A percentile compares a stretch with the other conserved stretches of the same genome.
Conservation (phyloP, 345 rosid species). For the Clarkia xantiana region DNA sequence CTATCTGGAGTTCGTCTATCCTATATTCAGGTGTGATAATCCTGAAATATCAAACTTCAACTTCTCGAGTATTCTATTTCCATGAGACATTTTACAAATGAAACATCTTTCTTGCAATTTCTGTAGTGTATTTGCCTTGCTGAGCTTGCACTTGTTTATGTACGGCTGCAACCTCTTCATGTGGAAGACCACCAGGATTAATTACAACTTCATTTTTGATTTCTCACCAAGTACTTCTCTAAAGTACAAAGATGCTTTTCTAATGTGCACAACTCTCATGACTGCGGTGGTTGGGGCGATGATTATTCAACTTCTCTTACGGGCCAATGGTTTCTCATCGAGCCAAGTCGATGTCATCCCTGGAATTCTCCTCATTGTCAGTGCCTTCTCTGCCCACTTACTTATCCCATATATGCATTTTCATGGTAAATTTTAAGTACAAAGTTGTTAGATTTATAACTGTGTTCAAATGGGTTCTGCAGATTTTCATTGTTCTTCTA, state of each 20-base stretch:
- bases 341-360: constrained; percentile 81
- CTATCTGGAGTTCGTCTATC: constrained; percentile 79
- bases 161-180: constrained; percentile 85
- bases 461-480: constrained; percentile 6
- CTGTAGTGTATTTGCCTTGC: constrained; percentile 74
- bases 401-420: background rate
- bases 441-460: background rate
- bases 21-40: constrained; percentile 72
- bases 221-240: constrained; percentile 62
- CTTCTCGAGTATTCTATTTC: background rate
- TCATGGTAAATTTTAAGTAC: too few relatives aligned
- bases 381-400: constrained; percentile 1
- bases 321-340: constrained; percentile 53
- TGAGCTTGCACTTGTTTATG: constrained; percentile 89
- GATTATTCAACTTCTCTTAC: constrained; percentile 75
- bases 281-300: constrained; percentile 75
- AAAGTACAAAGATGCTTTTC: constrained; percentile 77
- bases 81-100: background rate
- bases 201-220: constrained; percentile 78
- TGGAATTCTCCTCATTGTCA: constrained; percentile 67
- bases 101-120: background rate
- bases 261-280: constrained; percentile 89
- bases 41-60: background rate
- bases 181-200: constrained; percentile 88
- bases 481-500: constrained; percentile 57